Base-by-base conservation (phyloP, 805 yeast species). In the Saccharomycopsis sp. region DNA sequence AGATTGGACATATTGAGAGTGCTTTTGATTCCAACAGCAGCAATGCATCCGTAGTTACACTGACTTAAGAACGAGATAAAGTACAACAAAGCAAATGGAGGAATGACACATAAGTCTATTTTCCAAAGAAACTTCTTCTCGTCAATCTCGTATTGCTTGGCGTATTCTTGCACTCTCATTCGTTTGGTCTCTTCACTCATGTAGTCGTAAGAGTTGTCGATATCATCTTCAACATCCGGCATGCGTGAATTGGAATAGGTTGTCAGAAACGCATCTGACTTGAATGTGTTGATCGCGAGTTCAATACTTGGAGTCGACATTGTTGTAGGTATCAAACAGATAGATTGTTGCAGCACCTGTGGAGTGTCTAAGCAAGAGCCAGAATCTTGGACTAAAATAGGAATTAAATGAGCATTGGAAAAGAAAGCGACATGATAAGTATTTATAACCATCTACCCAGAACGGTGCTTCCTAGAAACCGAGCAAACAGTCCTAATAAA, bases 31-130 rank as follows among this genome's bases (percentile, higher is more conserved):
- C 88, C 88, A 66, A 85, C 85, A 56, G 83, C 76, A 59, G 80
- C 80, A 14, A 91, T 89, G 67, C 86, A 85, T 38, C 89, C 82
- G 59, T 86, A 84, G 67, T 86, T 86, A 56, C 85, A 89, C 68
- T 90, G 76, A 68, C 86, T 90, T 66, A 87, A 71, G 65, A 85
- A 86, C 1, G 90, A 84, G 63, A 86, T 75, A 66, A 86, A 78
- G 65, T 86, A 86, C 44, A 86, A 73, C 47, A 85, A 67, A 68
- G 88, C 83, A 64, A 86, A 84, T 20, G 88, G 83, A 2, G 89
- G 88, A 25, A 86, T 81, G 47, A 86, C 82, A 56, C 86, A 79
- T 1, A 80, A 53, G 65, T 86, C 92, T 38, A 84, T 74, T 64
- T 84, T 86, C 75, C 80, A 72, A 81, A 81, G 79, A 49, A 86